A percentile compares a stretch with the other conserved stretches of the same genome.
These are phyloP conservation scores for Chaetothyriales sp. DNA, from an alignment of 2,329 filamentous ascomycete species.

Conservation along the genomic window DNA sequence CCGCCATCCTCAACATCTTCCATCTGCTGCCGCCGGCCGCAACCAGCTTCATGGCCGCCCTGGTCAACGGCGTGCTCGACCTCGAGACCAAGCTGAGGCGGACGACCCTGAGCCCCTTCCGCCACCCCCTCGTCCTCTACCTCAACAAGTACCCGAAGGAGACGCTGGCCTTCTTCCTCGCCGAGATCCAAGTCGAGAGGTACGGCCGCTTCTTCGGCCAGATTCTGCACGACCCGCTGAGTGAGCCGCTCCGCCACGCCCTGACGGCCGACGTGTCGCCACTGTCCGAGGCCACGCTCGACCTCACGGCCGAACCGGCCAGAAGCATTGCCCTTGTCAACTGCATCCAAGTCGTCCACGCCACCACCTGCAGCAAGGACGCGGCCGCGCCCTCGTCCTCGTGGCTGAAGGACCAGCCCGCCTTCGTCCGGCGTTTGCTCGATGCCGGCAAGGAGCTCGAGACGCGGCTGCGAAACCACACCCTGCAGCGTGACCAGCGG, in stretches of 20 bases:
- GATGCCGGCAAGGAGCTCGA: slow-evolving; percentile 66
- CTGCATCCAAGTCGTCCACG: slow-evolving; percentile 70
- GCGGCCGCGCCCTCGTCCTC: slow-evolving; percentile 46
- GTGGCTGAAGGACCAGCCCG: slow-evolving; percentile 50
- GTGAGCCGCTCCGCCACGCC: slow-evolving; percentile 58
- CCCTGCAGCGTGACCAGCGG: slow-evolving; percentile 57
- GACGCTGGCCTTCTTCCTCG: slow-evolving; percentile 66
- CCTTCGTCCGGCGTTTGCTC: slow-evolving; percentile 46
- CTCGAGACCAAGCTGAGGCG: slow-evolving; percentile 73
- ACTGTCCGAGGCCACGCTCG: slow-evolving; percentile 52
- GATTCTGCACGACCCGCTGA: slow-evolving; percentile 62
- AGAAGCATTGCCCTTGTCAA: slow-evolving; percentile 73
- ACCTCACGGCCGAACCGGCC: slow-evolving; percentile 50
- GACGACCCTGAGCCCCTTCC: slow-evolving; percentile 83
- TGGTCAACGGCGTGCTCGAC: slow-evolving; percentile 81
- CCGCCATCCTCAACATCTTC: slow-evolving; percentile 91
- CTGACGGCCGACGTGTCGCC: slow-evolving; percentile 60
- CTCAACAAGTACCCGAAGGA: slow-evolving; percentile 87
- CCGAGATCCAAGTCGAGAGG: slow-evolving; percentile 65
- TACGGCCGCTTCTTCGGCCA: slow-evolving; percentile 89
- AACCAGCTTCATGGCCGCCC: slow-evolving; percentile 74
- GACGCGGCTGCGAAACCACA: slow-evolving; percentile 55
- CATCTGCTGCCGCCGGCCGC: slow-evolving; percentile 86
- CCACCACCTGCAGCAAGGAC: slow-evolving; percentile 58
- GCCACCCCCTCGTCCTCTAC: slow-evolving; percentile 79